A percentile compares a stretch with the other conserved stretches of the same genome.
These are phyloP conservation scores for Aspergillus sp. DNA, from an alignment of 2,329 filamentous ascomycete species.

Conservation along the genomic window DNA sequence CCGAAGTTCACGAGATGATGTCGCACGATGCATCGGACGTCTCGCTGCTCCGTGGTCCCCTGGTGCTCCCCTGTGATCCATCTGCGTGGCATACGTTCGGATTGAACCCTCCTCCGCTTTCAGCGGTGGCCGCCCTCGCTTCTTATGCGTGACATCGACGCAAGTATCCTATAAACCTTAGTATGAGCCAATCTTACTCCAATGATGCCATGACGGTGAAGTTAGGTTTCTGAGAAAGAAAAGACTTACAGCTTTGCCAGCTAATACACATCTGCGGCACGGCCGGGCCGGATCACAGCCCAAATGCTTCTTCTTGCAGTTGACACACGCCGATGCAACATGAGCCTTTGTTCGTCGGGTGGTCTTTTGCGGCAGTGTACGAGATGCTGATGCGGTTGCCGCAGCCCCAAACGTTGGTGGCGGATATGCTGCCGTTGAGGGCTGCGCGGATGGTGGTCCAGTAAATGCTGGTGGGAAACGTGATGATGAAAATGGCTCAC, in stretches of 20 bases:
- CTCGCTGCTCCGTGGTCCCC: slow-evolving; percentile 26
- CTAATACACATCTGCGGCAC: slow-evolving; percentile 46
- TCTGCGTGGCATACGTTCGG: slow-evolving; percentile 29
- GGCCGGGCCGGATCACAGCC: slow-evolving; percentile 47
- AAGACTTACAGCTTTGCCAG: slow-evolving; percentile 46
- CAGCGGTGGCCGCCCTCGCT: slow-evolving; percentile 44
- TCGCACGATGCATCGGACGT: slow-evolving; percentile 33
- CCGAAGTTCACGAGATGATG: slow-evolving; percentile 39
- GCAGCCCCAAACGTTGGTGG: slow-evolving; percentile 24
- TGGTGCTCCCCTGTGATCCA: slow-evolving; percentile 26
- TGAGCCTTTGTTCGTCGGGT: slow-evolving; percentile 48
- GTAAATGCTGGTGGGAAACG: slow-evolving; percentile 21
- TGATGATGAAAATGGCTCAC: slow-evolving; percentile 20
- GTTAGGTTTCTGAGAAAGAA: not conserved
- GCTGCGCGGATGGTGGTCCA: slow-evolving; percentile 19
- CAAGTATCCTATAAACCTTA: slow-evolving; percentile 36
- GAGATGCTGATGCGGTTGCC: slow-evolving; percentile 21
- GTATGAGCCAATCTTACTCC: not conserved
- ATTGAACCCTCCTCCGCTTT: slow-evolving; percentile 43
- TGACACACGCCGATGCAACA: slow-evolving; percentile 50
- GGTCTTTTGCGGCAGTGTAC: slow-evolving; percentile 36
- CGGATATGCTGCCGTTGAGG: slow-evolving; percentile 25
- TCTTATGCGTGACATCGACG: slow-evolving; percentile 49
- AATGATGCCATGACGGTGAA: not conserved
- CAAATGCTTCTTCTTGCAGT: slow-evolving; percentile 50